phyloP scores from a whole-genome alignment of 2,329 filamentous ascomycete genomes.

The Coccinonectria pachysandricola region DNA sequence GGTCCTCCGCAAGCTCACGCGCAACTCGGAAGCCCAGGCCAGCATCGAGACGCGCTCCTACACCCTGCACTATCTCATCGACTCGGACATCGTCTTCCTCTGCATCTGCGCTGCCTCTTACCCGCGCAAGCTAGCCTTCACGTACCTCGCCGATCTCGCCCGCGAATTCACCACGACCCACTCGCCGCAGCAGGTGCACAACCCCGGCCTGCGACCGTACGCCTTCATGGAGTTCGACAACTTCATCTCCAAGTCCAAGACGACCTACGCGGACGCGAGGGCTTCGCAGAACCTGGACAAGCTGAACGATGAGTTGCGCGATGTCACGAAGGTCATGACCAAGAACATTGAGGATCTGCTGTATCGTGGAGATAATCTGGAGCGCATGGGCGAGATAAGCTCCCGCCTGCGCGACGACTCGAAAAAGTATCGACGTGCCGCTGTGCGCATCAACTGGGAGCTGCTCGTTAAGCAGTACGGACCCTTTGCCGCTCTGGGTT shows the following conservation, averaged over 20 bases:
- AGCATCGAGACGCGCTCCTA: conserved; percentile 78
- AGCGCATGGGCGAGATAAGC: conserved; percentile 95
- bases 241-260: conserved; percentile 86
- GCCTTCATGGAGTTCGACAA: conserved; percentile 98
- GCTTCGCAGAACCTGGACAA: conserved; percentile 89
- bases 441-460: conserved; percentile 97
- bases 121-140: conserved; percentile 96
- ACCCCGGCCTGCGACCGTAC: conserved; percentile 72
- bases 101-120: conserved; percentile 90
- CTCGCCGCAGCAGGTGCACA: conserved; percentile 60
- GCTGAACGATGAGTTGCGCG: conserved; percentile 91
- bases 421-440: conserved; percentile 86
- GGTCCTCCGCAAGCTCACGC: conserved; percentile 77
- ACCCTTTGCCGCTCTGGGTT: conserved; percentile 69
- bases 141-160: conserved; percentile 87
- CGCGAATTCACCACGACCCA: conserved; percentile 87
- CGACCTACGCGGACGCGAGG: conserved; percentile 85
- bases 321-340: conserved; percentile 98
- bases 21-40: conserved; percentile 82
- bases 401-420: conserved; percentile 81
- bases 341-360: conserved; percentile 98
- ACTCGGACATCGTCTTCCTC: conserved; percentile 76
- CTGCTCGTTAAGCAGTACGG: conserved; percentile 93
- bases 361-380: conserved; percentile 86
- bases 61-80: conserved; percentile 84